Base-by-base conservation (phyloP, 352 stramenopile genomes). In the Pythium rhizo-oryzae region DNA sequence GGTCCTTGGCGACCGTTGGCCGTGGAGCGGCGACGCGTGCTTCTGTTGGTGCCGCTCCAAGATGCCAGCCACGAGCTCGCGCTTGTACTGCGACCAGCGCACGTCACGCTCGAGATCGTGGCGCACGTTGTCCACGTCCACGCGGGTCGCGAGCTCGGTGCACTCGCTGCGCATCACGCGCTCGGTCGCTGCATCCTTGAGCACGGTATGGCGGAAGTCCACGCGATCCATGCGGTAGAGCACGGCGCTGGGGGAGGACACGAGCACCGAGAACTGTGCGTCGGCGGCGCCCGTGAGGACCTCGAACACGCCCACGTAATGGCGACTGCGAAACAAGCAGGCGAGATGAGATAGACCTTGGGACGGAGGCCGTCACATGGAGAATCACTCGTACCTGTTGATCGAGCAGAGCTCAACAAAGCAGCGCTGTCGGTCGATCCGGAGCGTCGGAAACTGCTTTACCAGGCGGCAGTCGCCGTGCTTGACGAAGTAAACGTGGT, bases 231-330 rank as follows among this genome's bases (percentile, higher is more conserved):
- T 62, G 12, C 82, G 79, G 57, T 90, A 92, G 47, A 92, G 60
- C 7, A 85, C 75, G 13, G 78, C 79, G 19, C 69, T 82, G 0
- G 84, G 82, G 0, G 84, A 92, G 13, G 79, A 78, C n/a, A 89
- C 74, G 21, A 92, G 71, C 12, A 85, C 76, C 0, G 84, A 91
- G 57, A 84, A 91, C 1, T 72, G 69, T 8, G 80, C 79, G 51
- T 84, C 78, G 4, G 30, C 28, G 24, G 74, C 59, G 9, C 82
- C 77, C 0, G 65, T 63, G 21, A 87, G 56, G 24, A 84, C 62
- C 59, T 92, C 84, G 60, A 82, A 89, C 23, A 78, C 75, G 18
- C 84, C 84, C 59, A 92, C 81, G 71, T 85, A 90, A 37, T 91
- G 78, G 28, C 78, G 82, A 41, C 76, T 89, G 55, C 0, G 13